These are phyloP conservation scores for Cenchrus purpureus DNA, from an alignment of 176 grass and related monocot species.

Conservation along the genomic window DNA sequence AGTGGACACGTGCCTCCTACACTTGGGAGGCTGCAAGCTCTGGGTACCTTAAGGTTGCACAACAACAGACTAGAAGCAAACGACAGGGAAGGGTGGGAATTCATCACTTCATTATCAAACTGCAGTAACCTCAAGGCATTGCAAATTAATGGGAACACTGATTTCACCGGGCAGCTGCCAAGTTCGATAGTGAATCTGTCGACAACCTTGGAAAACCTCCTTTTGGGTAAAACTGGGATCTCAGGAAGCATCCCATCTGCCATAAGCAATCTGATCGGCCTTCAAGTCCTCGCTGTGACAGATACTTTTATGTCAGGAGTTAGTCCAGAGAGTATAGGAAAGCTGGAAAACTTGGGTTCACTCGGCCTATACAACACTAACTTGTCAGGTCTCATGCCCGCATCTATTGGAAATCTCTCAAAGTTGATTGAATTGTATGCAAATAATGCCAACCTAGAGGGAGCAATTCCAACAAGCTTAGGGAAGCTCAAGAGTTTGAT, in stretches of 20 bases:
- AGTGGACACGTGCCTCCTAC: neutral
- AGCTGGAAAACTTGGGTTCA: no score
- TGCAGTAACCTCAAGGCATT: neutral
- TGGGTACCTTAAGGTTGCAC: rapidly evolving
- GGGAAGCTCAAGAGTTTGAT: neutral
- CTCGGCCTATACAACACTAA: no score
- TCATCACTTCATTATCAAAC: no score
- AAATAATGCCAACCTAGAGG: neutral
- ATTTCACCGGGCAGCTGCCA: no score
- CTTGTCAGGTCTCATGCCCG: conserved; percentile 11
- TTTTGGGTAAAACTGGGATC: neutral
- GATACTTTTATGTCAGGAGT: no score
- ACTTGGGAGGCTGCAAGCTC: neutral
- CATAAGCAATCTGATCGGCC: no score
- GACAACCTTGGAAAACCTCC: neutral
- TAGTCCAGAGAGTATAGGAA: no score
- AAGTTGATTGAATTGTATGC: neutral
- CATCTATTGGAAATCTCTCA: conserved; percentile 32
- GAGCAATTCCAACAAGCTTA: conserved; percentile 3
- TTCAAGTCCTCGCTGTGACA: no score
- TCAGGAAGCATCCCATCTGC: no score
- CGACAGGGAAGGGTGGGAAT: no score
- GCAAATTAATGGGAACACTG: neutral
- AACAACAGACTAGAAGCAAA: neutral
- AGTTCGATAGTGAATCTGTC: no score